Evolutionary conservation across 148 eudicot genomes (phyloP).

Genomic region (Gaultheria prostrata): DNA sequence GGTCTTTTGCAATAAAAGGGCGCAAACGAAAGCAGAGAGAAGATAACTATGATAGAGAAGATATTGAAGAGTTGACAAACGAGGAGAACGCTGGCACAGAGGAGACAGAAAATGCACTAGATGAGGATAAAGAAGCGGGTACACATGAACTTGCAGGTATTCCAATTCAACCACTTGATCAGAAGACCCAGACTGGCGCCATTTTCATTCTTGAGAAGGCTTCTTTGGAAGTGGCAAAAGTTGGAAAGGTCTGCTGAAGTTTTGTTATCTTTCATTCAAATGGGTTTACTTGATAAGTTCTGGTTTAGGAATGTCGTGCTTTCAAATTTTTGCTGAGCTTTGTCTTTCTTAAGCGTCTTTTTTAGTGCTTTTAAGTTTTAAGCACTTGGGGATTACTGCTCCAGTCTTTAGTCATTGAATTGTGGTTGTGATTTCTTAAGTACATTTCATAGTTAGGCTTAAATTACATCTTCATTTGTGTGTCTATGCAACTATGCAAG

Average conservation of each 20-base stretch:
- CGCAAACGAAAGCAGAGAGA: conserved; percentile 67
- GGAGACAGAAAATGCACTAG: conserved; percentile 16
- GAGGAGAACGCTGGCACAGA: conserved; percentile 8
- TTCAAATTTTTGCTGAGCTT: neutral
- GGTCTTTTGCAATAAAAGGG: conserved; percentile 60
- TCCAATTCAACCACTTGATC: conserved; percentile 44
- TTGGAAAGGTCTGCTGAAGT: conserved; percentile 69
- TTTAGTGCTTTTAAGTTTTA: neutral
- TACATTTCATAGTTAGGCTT: neutral
- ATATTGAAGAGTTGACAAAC: conserved; percentile 23
- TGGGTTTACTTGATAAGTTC: neutral
- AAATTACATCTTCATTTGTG: neutral
- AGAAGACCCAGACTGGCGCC: conserved; percentile 46
- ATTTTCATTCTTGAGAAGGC: conserved; percentile 85
- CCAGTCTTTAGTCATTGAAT: neutral
- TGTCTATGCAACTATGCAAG: neutral
- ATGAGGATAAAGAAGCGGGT: conserved; percentile 34
- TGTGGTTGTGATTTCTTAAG: conserved; percentile 5
- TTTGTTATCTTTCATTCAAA: neutral
- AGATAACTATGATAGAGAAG: conserved; percentile 52
- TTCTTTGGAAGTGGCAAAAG: conserved; percentile 87
- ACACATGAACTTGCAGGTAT: conserved; percentile 54
- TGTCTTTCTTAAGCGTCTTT: neutral
- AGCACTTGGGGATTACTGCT: neutral
- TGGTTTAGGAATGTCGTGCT: neutral